These are phyloP conservation scores for Podila epicladia DNA, from an alignment of 192 early-diverging fungal species.

Conservation along the genomic window DNA sequence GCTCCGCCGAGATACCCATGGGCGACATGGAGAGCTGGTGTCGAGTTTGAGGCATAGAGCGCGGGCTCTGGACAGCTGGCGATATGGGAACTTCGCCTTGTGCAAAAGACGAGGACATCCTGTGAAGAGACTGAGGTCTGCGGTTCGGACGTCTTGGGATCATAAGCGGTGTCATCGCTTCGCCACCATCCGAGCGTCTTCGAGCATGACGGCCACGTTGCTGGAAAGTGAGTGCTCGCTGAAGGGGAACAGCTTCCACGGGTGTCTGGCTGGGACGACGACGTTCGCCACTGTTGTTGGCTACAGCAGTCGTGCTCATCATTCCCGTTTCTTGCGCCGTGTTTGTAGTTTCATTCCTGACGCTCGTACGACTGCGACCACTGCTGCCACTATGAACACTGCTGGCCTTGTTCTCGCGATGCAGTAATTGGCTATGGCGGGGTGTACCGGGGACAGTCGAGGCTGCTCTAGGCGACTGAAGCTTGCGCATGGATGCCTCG, in stretches of 20 bases:
- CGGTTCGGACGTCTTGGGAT: not conserved
- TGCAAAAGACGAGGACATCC: not conserved
- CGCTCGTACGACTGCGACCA: constrained; percentile 12
- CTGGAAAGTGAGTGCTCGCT: not conserved
- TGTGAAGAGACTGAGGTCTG: constrained; percentile 1
- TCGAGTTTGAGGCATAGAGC: not conserved
- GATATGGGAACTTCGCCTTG: not conserved
- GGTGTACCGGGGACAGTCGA: not conserved
- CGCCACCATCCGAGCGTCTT: not conserved
- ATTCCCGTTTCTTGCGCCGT: not conserved
- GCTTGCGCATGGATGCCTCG: constrained; percentile 25
- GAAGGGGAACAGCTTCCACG: not conserved
- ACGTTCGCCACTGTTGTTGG: constrained; percentile 18
- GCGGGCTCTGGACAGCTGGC: not conserved
- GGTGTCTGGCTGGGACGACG: not conserved
- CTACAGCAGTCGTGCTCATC: constrained; percentile 20
- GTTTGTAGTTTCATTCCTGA: not conserved
- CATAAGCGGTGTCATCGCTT: not conserved
- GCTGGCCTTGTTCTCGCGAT: constrained; percentile 6
- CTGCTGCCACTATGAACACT: constrained; percentile 13
- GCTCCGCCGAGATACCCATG: not conserved
- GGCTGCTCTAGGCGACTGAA: constrained; percentile 15
- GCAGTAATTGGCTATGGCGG: constrained; percentile 2
- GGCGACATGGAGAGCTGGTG: not conserved
- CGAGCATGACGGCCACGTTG: not conserved